Conservation (phyloP, 2,329 filamentous ascomycete genomes). For the Claviceps africana region DNA sequence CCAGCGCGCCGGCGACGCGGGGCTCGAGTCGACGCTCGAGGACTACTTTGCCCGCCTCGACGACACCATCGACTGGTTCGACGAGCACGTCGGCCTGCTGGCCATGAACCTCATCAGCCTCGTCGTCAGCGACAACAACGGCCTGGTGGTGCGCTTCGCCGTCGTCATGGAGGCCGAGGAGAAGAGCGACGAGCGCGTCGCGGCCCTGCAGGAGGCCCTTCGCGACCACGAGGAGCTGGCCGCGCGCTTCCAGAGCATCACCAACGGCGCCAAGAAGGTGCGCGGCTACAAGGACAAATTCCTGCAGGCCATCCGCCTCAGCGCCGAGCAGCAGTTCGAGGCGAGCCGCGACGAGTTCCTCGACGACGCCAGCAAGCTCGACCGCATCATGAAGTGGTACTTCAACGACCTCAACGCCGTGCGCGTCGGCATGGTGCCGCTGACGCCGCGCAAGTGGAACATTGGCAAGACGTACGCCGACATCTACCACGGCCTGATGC, state of each 20-base stretch:
- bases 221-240: conserved; percentile 94
- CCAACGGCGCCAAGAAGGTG: conserved; percentile 78
- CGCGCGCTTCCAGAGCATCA: conserved; percentile 85
- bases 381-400: conserved; percentile 87
- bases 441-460: conserved; percentile 95
- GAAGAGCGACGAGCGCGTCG: conserved; percentile 84
- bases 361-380: conserved; percentile 66
- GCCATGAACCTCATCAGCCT: conserved; percentile 83
- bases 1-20: conserved; percentile 55
- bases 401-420: conserved; percentile 97
- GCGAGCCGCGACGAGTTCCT: conserved; percentile 61
- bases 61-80: conserved; percentile 83
- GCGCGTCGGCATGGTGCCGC: conserved; percentile 75
- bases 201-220: conserved; percentile 84
- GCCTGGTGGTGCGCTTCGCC: conserved; percentile 79
- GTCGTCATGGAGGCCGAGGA: conserved; percentile 92
- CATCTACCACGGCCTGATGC: conserved; percentile 91
- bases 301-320: conserved; percentile 60
- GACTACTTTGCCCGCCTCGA: conserved; percentile 84
- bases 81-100: conserved; percentile 80
- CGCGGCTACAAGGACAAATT: conserved; percentile 97
- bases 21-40: conserved; percentile 67
- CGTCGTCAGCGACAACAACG: conserved; percentile 73
- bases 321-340: conserved; percentile 61
- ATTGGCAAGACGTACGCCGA: conserved; percentile 81